Evolutionary conservation across 768 basidiomycete genomes (phyloP).

Genomic region (Pisolithus tinctorius): DNA sequence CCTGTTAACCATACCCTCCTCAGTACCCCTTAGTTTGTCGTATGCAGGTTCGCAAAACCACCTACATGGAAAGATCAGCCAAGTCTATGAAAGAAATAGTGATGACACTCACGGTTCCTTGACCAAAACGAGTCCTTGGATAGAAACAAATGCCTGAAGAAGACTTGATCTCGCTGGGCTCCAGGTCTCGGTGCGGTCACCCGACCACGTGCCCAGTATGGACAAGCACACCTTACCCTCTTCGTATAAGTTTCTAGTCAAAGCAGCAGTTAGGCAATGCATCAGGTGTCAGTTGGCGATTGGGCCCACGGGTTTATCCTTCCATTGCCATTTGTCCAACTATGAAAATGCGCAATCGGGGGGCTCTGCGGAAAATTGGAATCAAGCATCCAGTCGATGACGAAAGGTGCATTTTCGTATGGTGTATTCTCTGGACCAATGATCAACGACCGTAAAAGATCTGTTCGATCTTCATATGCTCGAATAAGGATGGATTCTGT

Average conservation of each 20-base stretch:
- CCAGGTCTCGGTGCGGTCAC: constrained; percentile 86
- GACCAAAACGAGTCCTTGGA: constrained; percentile 89
- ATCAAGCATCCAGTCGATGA: constrained; percentile 90
- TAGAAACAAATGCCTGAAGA: constrained; percentile 88
- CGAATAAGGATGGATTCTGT: constrained; percentile 83
- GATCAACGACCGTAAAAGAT: constrained; percentile 82
- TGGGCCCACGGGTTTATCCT: constrained; percentile 75
- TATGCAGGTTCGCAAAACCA: constrained; percentile 93
- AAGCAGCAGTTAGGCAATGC: neutral
- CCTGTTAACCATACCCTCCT: constrained; percentile 87
- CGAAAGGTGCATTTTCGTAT: constrained; percentile 91
- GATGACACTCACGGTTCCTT: constrained; percentile 71
- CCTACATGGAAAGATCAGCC: constrained; percentile 28
- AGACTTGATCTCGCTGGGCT: constrained; percentile 77
- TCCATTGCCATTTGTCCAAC: constrained; percentile 93
- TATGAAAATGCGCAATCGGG: constrained; percentile 83
- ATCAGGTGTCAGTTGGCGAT: neutral
- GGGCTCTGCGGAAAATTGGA: constrained; percentile 79
- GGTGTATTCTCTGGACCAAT: constrained; percentile 92
- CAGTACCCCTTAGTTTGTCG: constrained; percentile 85
- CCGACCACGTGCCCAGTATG: constrained; percentile 87
- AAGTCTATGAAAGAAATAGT: neutral
- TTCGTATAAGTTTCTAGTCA: constrained; percentile 79
- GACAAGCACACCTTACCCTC: constrained; percentile 94
- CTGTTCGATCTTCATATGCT: constrained; percentile 83